Evolutionary conservation across 176 grass and related monocot genomes (phyloP).

Genomic region (Echinochloa phyllopogon): DNA sequence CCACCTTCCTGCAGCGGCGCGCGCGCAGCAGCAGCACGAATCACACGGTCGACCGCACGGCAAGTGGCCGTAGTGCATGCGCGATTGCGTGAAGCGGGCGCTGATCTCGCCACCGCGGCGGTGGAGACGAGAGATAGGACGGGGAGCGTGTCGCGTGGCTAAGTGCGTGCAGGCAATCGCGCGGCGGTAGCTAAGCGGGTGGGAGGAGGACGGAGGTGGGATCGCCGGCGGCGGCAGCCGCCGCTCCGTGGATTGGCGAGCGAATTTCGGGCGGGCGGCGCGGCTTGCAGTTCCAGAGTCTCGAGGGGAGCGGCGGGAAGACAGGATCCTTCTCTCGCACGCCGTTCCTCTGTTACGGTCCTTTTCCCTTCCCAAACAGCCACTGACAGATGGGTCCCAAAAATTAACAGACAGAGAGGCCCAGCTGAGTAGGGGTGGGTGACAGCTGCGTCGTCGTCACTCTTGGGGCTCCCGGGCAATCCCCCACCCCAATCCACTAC

Average conservation of each 20-base stretch:
- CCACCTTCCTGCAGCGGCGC: not conserved
- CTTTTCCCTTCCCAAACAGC: not conserved
- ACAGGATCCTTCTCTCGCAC: not conserved
- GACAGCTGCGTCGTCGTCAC: not conserved
- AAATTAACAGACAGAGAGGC: not conserved
- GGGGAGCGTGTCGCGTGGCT: not conserved
- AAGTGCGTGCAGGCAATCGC: not conserved
- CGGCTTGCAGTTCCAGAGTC: not conserved
- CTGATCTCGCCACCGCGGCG: slow-evolving; percentile 8
- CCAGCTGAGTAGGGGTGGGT: not conserved
- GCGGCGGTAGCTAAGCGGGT: not conserved
- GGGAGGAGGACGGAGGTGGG: slow-evolving; percentile 2
- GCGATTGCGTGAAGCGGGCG: not conserved
- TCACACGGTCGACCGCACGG: not conserved
- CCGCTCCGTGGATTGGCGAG: not conserved
- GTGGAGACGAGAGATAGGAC: not conserved
- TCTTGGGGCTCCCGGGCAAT: not conserved
- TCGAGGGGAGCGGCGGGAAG: slow-evolving; percentile 46
- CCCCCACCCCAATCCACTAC: slow-evolving; percentile 44
- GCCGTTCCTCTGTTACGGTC: not conserved
- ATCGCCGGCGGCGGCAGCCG: not conserved
- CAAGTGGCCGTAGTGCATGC: not conserved
- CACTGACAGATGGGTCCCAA: slow-evolving; percentile 37
- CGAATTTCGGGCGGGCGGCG: slow-evolving; percentile 4
- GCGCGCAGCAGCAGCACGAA: not conserved